Conservation (phyloP, 805 yeast genomes). For the Ascoidea tarda region DNA sequence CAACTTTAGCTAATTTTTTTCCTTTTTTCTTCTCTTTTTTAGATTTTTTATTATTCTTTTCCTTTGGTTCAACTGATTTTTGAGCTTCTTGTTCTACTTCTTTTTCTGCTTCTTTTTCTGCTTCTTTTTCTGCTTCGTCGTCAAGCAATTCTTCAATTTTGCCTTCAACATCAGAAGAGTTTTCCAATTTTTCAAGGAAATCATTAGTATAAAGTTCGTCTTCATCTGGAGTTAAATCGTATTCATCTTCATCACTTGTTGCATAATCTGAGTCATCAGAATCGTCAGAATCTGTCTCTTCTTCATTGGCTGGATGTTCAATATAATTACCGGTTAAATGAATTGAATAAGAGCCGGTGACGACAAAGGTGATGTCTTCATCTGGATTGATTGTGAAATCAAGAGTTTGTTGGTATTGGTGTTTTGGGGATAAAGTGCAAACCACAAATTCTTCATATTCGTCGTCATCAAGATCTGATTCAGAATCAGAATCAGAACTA, state of each 20-base stretch:
- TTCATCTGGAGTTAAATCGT: constrained; percentile 65
- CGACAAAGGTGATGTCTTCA: constrained; percentile 90
- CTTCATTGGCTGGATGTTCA: constrained; percentile 85
- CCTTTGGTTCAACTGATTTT: constrained; percentile 66
- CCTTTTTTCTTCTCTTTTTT: constrained; percentile 14
- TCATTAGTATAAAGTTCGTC: constrained; percentile 40
- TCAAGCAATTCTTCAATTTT: constrained; percentile 65
- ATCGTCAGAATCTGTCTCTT: constrained; percentile 36
- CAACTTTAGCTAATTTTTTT: constrained; percentile 4
- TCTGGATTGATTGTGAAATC: constrained; percentile 86
- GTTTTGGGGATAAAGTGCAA: constrained; percentile 81
- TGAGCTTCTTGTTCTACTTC: constrained; percentile 82
- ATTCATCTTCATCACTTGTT: constrained; percentile 27
- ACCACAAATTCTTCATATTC: constrained; percentile 75
- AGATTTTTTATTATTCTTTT: constrained; percentile 16
- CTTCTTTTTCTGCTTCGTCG: constrained; percentile 34
- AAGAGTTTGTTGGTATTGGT: constrained; percentile 77
- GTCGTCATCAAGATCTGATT: constrained; percentile 49
- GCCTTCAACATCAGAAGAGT: constrained; percentile 55
- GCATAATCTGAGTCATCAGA: constrained; percentile 19
- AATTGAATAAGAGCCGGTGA: constrained; percentile 88
- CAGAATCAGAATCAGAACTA: constrained; percentile 18
- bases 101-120: constrained; percentile 51
- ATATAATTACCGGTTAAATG: constrained; percentile 92
- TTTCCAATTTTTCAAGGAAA: constrained; percentile 44